A percentile compares a stretch with the other conserved stretches of the same genome.
Conservation (phyloP, 805 yeast genomes). For the Zygosaccharomyces pseudorouxii region DNA sequence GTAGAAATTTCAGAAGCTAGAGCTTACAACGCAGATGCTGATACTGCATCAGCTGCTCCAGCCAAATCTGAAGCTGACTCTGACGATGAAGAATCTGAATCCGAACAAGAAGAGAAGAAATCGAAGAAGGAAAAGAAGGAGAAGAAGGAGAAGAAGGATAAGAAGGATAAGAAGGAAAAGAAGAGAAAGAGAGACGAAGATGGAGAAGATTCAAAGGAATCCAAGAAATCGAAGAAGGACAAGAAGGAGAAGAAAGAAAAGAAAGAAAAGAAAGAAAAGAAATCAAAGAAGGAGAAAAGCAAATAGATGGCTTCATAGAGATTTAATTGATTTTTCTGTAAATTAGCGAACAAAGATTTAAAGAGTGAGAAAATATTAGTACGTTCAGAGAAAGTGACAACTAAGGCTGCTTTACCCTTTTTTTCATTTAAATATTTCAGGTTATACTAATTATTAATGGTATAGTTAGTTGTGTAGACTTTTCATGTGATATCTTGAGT, state of each 20-base stretch:
- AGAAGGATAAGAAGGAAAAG: conserved; percentile 33
- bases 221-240: conserved; percentile 36
- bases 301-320: conserved; percentile 5
- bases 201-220: conserved; percentile 33
- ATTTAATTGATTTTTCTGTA: background rate
- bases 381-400: background rate
- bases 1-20: conserved; percentile 78
- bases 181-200: conserved; percentile 30
- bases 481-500: conserved; percentile 3
- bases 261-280: conserved; percentile 34
- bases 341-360: background rate
- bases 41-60: conserved; percentile 43
- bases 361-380: background rate
- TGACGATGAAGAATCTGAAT: conserved; percentile 36
- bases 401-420: background rate
- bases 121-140: conserved; percentile 36
- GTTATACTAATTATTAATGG: conserved; percentile 5
- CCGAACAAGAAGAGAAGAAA: conserved; percentile 36
- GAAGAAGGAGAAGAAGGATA: conserved; percentile 37
- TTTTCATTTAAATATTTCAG: conserved; percentile 1
- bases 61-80: conserved; percentile 36
- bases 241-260: conserved; percentile 35
- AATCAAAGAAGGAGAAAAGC: conserved; percentile 12
- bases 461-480: conserved; percentile 4
- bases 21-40: conserved; percentile 95